A percentile compares a stretch with the other conserved stretches of the same genome.
These are phyloP conservation scores for Sistotremastrum niveocremeum DNA, from an alignment of 768 basidiomycete species.

Conservation along the genomic window DNA sequence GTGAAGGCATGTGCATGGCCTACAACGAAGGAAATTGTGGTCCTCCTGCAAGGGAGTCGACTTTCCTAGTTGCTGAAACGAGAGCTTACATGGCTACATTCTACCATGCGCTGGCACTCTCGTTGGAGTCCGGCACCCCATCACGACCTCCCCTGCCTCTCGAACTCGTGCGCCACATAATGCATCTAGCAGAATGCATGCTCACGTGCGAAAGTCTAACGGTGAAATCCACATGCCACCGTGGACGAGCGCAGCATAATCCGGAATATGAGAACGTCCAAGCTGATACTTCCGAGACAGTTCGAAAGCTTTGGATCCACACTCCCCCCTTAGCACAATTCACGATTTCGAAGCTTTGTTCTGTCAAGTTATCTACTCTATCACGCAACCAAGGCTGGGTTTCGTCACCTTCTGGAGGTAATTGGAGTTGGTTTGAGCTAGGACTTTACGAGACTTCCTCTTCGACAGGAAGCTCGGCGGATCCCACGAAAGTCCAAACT, in stretches of 20 bases:
- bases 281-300: neutral
- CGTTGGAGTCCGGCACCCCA: neutral
- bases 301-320: neutral
- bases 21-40: too few relatives aligned
- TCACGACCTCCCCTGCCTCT: constrained; percentile 2
- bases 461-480: too few relatives aligned
- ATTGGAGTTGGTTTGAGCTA: constrained; percentile 10
- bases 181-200: constrained; percentile 2
- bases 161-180: constrained; percentile 5
- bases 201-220: neutral
- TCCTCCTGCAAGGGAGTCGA: too few relatives aligned
- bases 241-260: too few relatives aligned
- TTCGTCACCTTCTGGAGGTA: neutral
- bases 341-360: neutral
- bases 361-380: constrained; percentile 2
- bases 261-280: neutral
- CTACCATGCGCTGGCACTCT: neutral
- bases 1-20: too few relatives aligned
- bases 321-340: neutral
- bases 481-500: neutral
- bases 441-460: neutral
- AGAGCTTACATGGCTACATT: neutral
- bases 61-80: too few relatives aligned
- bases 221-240: neutral
- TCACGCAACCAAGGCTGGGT: constrained; percentile 9